phyloP scores from a whole-genome alignment of 2,329 filamentous ascomycete species.

The Diaporthe citri region DNA sequence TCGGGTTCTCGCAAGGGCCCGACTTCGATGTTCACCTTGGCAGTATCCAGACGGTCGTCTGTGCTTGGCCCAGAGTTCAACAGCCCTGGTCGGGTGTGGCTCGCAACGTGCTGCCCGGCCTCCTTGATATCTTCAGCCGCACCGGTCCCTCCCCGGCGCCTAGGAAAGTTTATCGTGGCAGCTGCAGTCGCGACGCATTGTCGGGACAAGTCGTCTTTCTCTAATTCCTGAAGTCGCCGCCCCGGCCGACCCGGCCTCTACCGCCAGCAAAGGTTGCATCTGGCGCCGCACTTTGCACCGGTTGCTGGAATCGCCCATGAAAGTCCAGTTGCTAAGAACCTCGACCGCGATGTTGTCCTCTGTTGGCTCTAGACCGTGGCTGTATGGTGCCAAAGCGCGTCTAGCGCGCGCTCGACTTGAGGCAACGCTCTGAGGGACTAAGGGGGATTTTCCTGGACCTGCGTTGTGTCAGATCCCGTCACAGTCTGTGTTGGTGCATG shows the following conservation, averaged over 20 bases:
- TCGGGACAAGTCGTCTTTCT: neutral
- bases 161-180: neutral
- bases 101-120: neutral
- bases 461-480: conserved; percentile 24
- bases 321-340: too few relatives aligned
- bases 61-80: neutral
- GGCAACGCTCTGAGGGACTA: neutral
- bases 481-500: conserved; percentile 22
- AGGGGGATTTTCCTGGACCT: neutral
- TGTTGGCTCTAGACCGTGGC: neutral
- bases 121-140: conserved; percentile 16
- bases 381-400: neutral
- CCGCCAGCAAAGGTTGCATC: neutral
- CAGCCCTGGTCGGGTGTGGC: neutral
- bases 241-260: neutral
- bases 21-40: neutral
- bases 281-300: neutral
- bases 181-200: neutral
- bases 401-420: conserved; percentile 7
- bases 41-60: neutral
- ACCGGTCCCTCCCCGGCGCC: neutral
- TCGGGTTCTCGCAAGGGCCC: neutral
- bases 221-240: neutral
- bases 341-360: neutral
- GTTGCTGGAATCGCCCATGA: too few relatives aligned